These are phyloP conservation scores for Corymbia maculata DNA, from an alignment of 345 rosid genomes.

Conservation along the genomic window DNA sequence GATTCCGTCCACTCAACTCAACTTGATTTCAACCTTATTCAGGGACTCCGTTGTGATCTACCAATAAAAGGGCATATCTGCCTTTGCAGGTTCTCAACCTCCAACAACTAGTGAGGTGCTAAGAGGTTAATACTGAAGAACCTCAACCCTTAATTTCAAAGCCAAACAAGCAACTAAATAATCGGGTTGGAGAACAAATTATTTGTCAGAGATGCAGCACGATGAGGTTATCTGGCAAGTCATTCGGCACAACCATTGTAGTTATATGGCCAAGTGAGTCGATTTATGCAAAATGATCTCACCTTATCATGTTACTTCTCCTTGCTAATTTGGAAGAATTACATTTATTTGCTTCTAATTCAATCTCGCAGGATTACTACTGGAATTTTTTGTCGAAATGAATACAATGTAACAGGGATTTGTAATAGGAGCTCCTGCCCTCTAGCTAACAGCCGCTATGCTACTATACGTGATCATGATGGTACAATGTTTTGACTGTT, in stretches of 20 bases:
- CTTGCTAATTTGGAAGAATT: neutral
- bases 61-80: neutral
- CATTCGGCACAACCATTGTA: conserved; percentile 94
- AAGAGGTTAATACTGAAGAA: neutral
- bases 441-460: conserved; percentile 89
- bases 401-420: conserved; percentile 79
- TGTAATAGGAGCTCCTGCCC: conserved; percentile 98
- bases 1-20: neutral
- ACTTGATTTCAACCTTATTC: neutral
- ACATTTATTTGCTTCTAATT: neutral
- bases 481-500: conserved; percentile 30
- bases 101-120: neutral
- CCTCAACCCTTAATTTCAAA: neutral
- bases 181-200: neutral
- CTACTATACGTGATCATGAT: conserved; percentile 73
- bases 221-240: conserved; percentile 97
- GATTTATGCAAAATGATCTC: neutral
- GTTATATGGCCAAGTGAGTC: conserved; percentile 85
- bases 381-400: conserved; percentile 85
- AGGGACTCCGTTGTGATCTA: neutral
- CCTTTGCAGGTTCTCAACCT: neutral
- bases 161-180: neutral
- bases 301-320: neutral
- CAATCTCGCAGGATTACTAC: conserved; percentile 55
- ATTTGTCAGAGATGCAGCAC: conserved; percentile 59